A percentile compares a stretch with the other conserved stretches of the same genome.
phyloP scores from a whole-genome alignment of 2,329 filamentous ascomycete species.

The Lasiodiplodia citricola region DNA sequence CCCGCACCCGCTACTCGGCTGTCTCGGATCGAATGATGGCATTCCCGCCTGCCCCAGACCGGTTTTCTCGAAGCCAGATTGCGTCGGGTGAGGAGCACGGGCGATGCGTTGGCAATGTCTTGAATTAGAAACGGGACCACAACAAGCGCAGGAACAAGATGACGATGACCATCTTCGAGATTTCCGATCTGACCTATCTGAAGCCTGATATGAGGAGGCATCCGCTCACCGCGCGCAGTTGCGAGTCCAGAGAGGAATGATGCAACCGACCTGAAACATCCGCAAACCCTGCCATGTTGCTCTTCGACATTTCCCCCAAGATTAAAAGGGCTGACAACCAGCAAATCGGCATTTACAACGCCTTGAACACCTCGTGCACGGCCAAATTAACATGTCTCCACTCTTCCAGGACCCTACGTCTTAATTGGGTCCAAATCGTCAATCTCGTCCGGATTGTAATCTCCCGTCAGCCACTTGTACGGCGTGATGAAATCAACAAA shows the following conservation, averaged over 20 bases:
- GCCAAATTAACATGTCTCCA: background rate
- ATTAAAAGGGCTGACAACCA: background rate
- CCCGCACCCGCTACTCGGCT: conserved; percentile 2
- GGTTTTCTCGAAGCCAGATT: background rate
- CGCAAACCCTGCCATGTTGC: background rate
- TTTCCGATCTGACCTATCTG: background rate
- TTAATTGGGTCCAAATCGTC: conserved; percentile 24
- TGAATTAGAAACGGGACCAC: background rate
- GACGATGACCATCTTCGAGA: background rate
- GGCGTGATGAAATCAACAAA: conserved; percentile 26
- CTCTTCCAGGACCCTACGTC: background rate
- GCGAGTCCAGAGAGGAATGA: background rate
- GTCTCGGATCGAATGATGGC: conserved; percentile 14
- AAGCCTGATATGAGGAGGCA: background rate
- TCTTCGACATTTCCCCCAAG: background rate
- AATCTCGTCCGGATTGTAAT: conserved; percentile 10
- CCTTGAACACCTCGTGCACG: background rate
- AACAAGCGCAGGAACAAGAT: background rate
- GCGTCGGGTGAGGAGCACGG: background rate
- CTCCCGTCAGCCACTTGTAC: conserved; percentile 14
- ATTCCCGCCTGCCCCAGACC: background rate
- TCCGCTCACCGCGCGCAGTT: background rate
- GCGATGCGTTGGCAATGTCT: background rate
- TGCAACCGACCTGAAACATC: background rate
- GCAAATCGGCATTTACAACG: background rate